Percentiles rank a stretch among this genome's conserved stretches.
Evolutionary conservation across 108 stramenopile species (phyloP).

Genomic region (Bacterosira constricta): DNA sequence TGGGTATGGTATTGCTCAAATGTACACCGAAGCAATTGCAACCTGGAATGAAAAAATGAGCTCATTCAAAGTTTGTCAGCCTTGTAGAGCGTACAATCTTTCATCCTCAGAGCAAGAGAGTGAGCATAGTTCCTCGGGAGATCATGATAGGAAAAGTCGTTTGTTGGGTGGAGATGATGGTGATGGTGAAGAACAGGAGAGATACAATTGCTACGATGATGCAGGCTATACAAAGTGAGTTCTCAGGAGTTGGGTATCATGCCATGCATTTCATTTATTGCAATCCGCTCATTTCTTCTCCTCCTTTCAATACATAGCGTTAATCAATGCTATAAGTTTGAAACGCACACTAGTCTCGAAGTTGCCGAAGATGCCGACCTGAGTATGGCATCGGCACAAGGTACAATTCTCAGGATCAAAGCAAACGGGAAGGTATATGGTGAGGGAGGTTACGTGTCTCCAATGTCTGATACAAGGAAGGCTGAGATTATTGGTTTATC

Average conservation of each 20-base stretch:
- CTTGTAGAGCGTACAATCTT: constrained; percentile 40
- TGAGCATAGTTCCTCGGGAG: too few relatives aligned
- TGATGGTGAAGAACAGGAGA: constrained; percentile 20
- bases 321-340: constrained; percentile 46
- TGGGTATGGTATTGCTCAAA: constrained; percentile 8
- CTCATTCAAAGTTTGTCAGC: constrained; percentile 39
- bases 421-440: constrained; percentile 15
- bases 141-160: background rate
- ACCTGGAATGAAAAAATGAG: constrained; percentile 40
- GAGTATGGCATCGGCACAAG: constrained; percentile 19
- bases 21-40: constrained; percentile 1
- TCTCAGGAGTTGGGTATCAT: too few relatives aligned
- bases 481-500: too few relatives aligned
- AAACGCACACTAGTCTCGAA: constrained; percentile 23
- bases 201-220: constrained; percentile 41
- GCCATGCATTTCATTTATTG: too few relatives aligned
- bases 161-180: constrained; percentile 19
- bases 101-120: background rate
- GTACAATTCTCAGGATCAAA: constrained; percentile 21
- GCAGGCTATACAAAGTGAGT: constrained; percentile 42
- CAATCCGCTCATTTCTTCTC: too few relatives aligned
- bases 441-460: constrained; percentile 24
- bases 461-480: too few relatives aligned
- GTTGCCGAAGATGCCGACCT: constrained; percentile 13
- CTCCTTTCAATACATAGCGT: too few relatives aligned